Base-by-base conservation (phyloP, 2,329 filamentous ascomycete species). In the Botrytis tulipae region DNA sequence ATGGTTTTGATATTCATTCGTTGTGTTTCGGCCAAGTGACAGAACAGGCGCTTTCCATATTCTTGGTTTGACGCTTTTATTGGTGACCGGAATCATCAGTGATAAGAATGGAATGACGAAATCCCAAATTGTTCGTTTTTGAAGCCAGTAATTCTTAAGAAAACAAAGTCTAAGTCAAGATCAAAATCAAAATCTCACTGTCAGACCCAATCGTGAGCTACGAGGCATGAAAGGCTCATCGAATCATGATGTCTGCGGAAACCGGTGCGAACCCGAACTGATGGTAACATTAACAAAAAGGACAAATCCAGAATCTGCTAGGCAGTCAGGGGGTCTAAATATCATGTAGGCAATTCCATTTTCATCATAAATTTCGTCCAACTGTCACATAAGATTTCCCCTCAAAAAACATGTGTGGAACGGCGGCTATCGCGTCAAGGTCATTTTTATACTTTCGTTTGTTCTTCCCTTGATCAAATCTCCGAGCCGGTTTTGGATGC, bases 341-440 rank as follows among this genome's bases (percentile, higher is more conserved):
- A 46, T 61, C 57, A 62, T 51, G 44, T 71, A 48, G 54, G 57
- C n/a, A 61, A 63, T 48, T 71, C 54, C 69, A 63, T 54, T 71
- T 63, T 37, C 59, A 63, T 51, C 57, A 71, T 63, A 8, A 18
- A 51, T 62, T 51, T 32, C 29, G 57, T 63, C 59, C 44, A 54
- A 63, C 69, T 29, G 69, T 71, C 57, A 70, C 68, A 48, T 46
- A 48, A 16, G 32, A n/a, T 54, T 62, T 51, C 32, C 59, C 57
- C 51, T 42, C 65, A 10, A 7, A 29, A 67, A 35, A 29, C 35
- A 22, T 32, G 32, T 54, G 65, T 67, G 65, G 16, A 67, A 54
- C 22, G 57, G 69, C 69, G 69, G 69, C 69, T 71, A 65, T 71
- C 57, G 69, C 69, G 69, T 62, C 35, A 71, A 65, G 18, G 18